A percentile compares a stretch with the other conserved stretches of the same genome.
These are phyloP conservation scores for Ogataea zsoltii DNA, from an alignment of 805 yeast genomes.

Conservation along the genomic window DNA sequence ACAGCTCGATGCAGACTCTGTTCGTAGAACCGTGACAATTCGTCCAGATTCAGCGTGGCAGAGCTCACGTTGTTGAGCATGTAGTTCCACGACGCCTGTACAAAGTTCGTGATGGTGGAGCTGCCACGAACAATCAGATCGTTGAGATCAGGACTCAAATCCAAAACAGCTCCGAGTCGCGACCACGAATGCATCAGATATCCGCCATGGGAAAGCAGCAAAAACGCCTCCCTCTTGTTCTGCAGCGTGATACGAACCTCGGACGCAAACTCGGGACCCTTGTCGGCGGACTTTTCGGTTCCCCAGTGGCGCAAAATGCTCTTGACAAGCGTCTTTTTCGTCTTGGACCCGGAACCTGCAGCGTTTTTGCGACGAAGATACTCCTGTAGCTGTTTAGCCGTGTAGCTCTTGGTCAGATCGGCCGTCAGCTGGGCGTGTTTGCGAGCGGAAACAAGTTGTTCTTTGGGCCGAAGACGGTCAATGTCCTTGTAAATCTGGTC, in stretches of 20 bases:
- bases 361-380: conserved; percentile 18
- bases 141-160: conserved; percentile 26
- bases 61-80: conserved; percentile 30
- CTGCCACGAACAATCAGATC: conserved; percentile 33
- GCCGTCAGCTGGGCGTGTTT: conserved; percentile 23
- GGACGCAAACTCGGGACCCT: conserved; percentile 17
- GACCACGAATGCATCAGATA: conserved; percentile 36
- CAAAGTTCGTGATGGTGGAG: conserved; percentile 30
- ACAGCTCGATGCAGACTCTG: conserved; percentile 18
- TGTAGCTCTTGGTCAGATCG: conserved; percentile 23
- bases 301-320: conserved; percentile 30
- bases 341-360: conserved; percentile 9
- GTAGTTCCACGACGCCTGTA: conserved; percentile 36
- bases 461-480: conserved; percentile 31
- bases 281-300: conserved; percentile 17
- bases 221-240: conserved; percentile 32
- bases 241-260: conserved; percentile 30
- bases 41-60: conserved; percentile 22
- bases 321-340: conserved; percentile 24
- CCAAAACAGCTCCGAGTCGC: conserved; percentile 35
- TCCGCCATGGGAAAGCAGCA: conserved; percentile 35
- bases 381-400: conserved; percentile 24
- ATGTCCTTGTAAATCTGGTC: conserved; percentile 28
- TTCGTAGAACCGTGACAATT: conserved; percentile 20
- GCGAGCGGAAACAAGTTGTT: conserved; percentile 19